Evolutionary conservation across 805 yeast species (phyloP).

Genomic region (Saccharomycopsis malanga): DNA sequence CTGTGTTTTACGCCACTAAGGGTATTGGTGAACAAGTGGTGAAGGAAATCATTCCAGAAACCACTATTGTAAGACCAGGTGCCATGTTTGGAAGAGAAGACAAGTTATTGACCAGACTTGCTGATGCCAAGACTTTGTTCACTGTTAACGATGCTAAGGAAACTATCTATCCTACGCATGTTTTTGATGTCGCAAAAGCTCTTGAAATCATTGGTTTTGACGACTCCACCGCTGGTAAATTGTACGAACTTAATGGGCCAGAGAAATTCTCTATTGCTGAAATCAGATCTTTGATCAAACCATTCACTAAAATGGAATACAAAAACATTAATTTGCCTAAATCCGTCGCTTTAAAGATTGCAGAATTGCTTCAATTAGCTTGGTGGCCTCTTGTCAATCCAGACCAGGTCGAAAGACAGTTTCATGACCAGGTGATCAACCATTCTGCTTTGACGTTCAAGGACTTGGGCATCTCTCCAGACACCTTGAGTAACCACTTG

Average conservation of each 20-base stretch:
- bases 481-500: slow-evolving; percentile 42
- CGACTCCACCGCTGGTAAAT: slow-evolving; percentile 71
- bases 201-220: slow-evolving; percentile 74
- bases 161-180: slow-evolving; percentile 64
- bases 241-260: slow-evolving; percentile 70
- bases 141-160: slow-evolving; percentile 61
- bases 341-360: slow-evolving; percentile 30
- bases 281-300: slow-evolving; percentile 63
- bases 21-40: slow-evolving; percentile 72
- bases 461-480: slow-evolving; percentile 65
- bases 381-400: slow-evolving; percentile 49
- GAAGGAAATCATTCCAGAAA: slow-evolving; percentile 57
- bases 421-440: slow-evolving; percentile 46
- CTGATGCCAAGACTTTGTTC: slow-evolving; percentile 50
- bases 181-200: slow-evolving; percentile 69
- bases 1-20: slow-evolving; percentile 72
- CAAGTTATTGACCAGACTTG: slow-evolving; percentile 55
- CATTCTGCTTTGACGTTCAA: slow-evolving; percentile 48
- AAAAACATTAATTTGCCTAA: slow-evolving; percentile 34
- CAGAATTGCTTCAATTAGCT: slow-evolving; percentile 33
- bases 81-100: slow-evolving; percentile 75
- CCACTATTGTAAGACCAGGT: slow-evolving; percentile 81
- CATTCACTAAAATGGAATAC: slow-evolving; percentile 42
- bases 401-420: slow-evolving; percentile 70
- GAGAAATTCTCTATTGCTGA: slow-evolving; percentile 55